Evolutionary conservation across 2,329 filamentous ascomycete species (phyloP), one percentile per base, ranked within the genome.

Genomic region (Colletotrichum lindemuthianum): DNA sequence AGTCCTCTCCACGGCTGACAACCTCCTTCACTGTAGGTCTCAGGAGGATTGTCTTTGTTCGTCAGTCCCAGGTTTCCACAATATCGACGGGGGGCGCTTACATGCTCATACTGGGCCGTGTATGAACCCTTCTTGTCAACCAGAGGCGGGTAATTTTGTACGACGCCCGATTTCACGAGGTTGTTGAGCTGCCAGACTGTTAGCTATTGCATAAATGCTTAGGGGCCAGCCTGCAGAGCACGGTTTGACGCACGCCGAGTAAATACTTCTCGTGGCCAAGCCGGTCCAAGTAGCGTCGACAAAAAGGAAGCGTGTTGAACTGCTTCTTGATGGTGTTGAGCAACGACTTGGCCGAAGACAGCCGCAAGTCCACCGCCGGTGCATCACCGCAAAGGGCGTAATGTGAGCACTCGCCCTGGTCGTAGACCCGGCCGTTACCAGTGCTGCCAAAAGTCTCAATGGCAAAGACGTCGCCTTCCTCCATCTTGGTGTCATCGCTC

Each of bases 231-330:
- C n/a, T n/a, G 36, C 51, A 81, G 80, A 9, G 12, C 15, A 9
- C 2, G n/a, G 9, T 1, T 47, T 24, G 15, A 79, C 89, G 77
- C 82, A 95, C 92, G 48, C 94, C 94, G 8, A 97, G 84, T 40
- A 97, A 85, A 75, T 98, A 97, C 78, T 97, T 97, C 67, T 97
- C 93, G 76, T 96, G 92, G 33, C 94, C 94, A n/a, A 97, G 79
- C 59, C 94, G 90, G 79, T 97, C 94, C 65, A 98, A 83, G 76
- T 97, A 97, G 70, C 94, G 88, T 68, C 94, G 86, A 78, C 93
- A 97, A 78, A 93, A 98, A 2, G 93, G 93, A 70, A 98, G 79
- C 1, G 93, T 97, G 69, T 93, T 92, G 76, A 97, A 98, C 79
- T 97, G 97, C 85, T 97, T 97, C 80, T 92, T 96, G 78, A 98